These are phyloP conservation scores for sorghum (Sorghum bicolor) DNA, from an alignment of 176 grass and related monocot genomes.

Conservation along the genomic window DNA sequence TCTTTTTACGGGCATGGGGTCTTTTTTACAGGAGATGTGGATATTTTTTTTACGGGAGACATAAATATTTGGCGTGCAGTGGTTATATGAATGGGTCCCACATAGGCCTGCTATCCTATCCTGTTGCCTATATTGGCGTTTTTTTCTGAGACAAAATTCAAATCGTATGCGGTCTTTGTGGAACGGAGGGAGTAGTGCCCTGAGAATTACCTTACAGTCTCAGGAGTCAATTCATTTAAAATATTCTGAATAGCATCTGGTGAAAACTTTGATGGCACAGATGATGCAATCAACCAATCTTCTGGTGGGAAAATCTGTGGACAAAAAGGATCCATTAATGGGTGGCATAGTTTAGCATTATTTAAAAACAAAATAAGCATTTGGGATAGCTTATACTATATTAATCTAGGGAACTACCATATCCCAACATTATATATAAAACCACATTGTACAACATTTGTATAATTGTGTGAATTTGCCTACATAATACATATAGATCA, in stretches of 20 bases:
- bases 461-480: background rate
- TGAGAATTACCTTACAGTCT: conserved; percentile 80
- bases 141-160: too few species aligned
- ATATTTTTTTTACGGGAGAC: too few species aligned
- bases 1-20: too few species aligned
- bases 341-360: background rate
- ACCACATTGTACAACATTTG: background rate
- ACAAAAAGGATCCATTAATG: background rate
- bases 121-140: too few species aligned
- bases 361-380: background rate
- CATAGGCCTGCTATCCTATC: too few species aligned
- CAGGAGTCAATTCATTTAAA: conserved; percentile 79
- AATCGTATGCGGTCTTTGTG: too few species aligned
- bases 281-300: conserved; percentile 80
- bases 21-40: too few species aligned
- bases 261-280: conserved; percentile 73
- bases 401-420: background rate
- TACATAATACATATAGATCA: conserved; percentile 22
- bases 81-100: too few species aligned
- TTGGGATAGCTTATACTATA: background rate
- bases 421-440: background rate
- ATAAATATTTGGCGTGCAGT: too few species aligned
- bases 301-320: conserved; percentile 79
- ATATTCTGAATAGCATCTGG: conserved; percentile 66
- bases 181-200: too few species aligned